A percentile compares a stretch with the other conserved stretches of the same genome.
Conservation (phyloP, 495 filamentous ascomycete genomes). For the Viridothelium virens region DNA sequence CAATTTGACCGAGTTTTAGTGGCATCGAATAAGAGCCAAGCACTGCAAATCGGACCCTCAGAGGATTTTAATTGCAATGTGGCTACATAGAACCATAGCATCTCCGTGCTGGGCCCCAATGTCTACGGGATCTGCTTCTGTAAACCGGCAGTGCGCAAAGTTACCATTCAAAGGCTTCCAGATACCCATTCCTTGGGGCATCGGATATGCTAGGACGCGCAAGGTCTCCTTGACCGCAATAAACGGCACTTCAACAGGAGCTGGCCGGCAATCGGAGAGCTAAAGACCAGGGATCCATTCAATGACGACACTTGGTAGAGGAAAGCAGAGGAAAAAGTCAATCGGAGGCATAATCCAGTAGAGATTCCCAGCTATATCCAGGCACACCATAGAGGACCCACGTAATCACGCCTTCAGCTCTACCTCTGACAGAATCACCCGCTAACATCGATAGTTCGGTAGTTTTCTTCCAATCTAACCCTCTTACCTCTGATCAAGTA, state of each 20-base stretch:
- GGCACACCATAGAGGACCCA: slow-evolving; percentile 8
- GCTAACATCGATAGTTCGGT: slow-evolving; percentile 3
- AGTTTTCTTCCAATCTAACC: slow-evolving; percentile 7
- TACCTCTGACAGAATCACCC: slow-evolving; percentile 9
- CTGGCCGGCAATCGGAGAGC: slow-evolving; percentile 7
- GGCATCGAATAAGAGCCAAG: slow-evolving; percentile 7
- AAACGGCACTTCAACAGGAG: slow-evolving; percentile 8
- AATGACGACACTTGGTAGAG: slow-evolving; percentile 12
- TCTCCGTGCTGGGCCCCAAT: slow-evolving; percentile 6
- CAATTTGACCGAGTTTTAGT: slow-evolving; percentile 7
- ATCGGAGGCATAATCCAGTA: slow-evolving; percentile 3
- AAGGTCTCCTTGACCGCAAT: slow-evolving; percentile 6
- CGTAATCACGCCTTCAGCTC: slow-evolving; percentile 6
- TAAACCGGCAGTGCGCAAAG: background rate
- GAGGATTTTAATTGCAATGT: slow-evolving; percentile 8
- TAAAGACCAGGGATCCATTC: slow-evolving; percentile 10
- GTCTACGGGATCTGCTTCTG: background rate
- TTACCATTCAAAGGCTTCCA: slow-evolving; percentile 10
- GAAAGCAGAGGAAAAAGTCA: slow-evolving; percentile 10
- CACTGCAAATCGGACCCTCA: slow-evolving; percentile 1
- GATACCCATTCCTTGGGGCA: slow-evolving; percentile 10
- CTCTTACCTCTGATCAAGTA: slow-evolving; percentile 8
- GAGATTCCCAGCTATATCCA: slow-evolving; percentile 10
- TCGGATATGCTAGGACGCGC: slow-evolving; percentile 8
- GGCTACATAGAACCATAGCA: background rate